Base-by-base conservation (phyloP, 805 yeast species). In the Spathaspora boniae region DNA sequence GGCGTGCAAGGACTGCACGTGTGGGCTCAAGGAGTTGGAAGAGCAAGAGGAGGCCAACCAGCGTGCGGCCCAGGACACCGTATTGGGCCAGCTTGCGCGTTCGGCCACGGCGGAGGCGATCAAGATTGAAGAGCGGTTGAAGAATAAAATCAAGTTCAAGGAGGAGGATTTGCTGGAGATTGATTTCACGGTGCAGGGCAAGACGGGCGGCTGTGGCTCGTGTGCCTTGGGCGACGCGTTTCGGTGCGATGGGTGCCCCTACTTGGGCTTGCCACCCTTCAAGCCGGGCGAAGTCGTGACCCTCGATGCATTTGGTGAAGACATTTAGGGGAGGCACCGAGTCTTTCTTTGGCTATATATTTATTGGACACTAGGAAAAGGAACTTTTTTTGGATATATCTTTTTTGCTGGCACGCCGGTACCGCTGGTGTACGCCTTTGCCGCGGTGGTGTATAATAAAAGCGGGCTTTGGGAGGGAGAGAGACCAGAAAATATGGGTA, bases 151-250 rank as follows among this genome's bases (percentile, higher is more conserved):
- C 7, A 65, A 74, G 49, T 78, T 85, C 41, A 60, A 69, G 17
- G 68, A 72, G 9, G 78, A 80, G 36, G 97, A 91, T 33, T 68
- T 88, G 50, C 75, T 94, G 3, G 98, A 91, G 56, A 78, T 91
- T 37, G 98, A 91, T 56, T 91, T 91, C 65, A 91, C 98, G 0
- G 79, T 89, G n/a, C 87, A 89, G 45, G 98, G 98, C 26, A 91
- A 91, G 54, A 83, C 95, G 9, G 97, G 97, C 22, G 96, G 97
- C 3, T 93, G 99, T 66, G 96, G 96, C 17, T 86, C 95, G 8
- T 93, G 99, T 65, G 81, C 98, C 0, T 72, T 93, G 33, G 99
- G 99, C 29, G 99, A 93, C 60, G 98, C 98, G 0, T 93, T 93
- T 66, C 72, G 99, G 54, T 93, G 99, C 60, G 95, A 89, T 48